Evolutionary conservation across 2,329 filamentous ascomycete species (phyloP).

Genomic region (Phaeosphaeria sp.): DNA sequence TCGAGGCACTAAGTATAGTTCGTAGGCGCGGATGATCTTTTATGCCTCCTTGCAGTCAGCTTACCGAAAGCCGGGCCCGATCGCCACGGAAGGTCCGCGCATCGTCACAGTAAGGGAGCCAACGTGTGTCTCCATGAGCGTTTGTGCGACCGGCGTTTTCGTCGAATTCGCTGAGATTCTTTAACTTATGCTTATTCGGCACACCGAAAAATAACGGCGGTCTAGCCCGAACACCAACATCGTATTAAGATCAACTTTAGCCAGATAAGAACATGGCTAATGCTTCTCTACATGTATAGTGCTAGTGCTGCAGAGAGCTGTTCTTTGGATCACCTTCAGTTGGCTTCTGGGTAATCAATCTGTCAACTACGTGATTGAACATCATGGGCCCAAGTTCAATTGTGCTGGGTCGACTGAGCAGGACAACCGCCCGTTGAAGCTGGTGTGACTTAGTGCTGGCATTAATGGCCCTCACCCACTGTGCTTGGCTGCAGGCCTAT

Average conservation of each 20-base stretch:
- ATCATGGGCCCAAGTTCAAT: not conserved
- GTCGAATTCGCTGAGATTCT: not conserved
- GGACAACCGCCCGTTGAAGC: not conserved
- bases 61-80: not conserved
- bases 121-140: not conserved
- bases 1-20: not conserved
- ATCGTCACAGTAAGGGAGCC: not conserved
- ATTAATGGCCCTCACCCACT: not conserved
- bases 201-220: not conserved
- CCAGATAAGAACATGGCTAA: too few species aligned
- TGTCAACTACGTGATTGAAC: not conserved
- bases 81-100: not conserved
- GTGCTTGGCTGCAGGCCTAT: not conserved
- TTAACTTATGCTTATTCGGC: not conserved
- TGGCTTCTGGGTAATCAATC: too few species aligned
- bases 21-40: not conserved
- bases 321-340: too few species aligned
- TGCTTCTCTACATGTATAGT: too few species aligned
- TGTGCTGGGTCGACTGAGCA: not conserved
- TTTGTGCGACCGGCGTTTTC: not conserved
- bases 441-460: not conserved
- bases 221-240: too few species aligned
- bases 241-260: too few species aligned
- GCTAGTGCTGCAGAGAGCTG: too few species aligned
- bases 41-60: not conserved